Evolutionary conservation across 1,284 basidiomycete species (phyloP), one percentile per base, ranked within the genome.

Genomic region (Moesziomyces antarcticus): DNA sequence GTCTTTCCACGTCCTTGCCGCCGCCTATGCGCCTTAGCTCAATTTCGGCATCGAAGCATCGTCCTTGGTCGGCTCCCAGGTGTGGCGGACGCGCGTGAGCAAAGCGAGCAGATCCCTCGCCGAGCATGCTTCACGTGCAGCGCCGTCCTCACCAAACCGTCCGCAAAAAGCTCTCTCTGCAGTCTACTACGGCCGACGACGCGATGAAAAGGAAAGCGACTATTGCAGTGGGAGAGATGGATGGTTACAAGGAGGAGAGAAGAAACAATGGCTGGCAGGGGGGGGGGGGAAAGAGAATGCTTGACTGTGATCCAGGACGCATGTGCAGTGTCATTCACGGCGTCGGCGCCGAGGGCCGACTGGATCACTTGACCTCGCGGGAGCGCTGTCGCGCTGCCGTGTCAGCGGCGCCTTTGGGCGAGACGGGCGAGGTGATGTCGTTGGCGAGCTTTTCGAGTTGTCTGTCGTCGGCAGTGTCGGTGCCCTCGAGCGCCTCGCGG

Each of bases 401-500:
- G 22, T 69, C 66, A 24, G 43, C 24, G 18, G 43, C 24, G 18
- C 48, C 48, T 45, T 63, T 73, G 30, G 70, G 73, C 41, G 70
- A 69, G 25, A 71, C 50, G 20, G 78, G 78, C 27, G 68, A 69
- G 33, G 69, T 61, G 47, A 80, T 78, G 44, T 77, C 71, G 57
- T 80, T 68, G 35, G 76, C 74, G 18, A 80, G 60, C 75, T 76
- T 79, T 37, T 78, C 74, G 46, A 80, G 54, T 21, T 75, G 63
- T 60, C 67, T 73, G 46, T 80, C 78, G 54, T 81, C 79, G 13
- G 52, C 58, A 43, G 66, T 56, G 42, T 80, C 79, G 58, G 70
- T 71, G 21, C 77, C 78, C 51, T 78, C 78, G 35, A 83, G 75
- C 7, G 81, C 82, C 57, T 83, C 82, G 85, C 94, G 91, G 82